Base-by-base conservation (phyloP, 805 yeast genomes). In the Starmerella stigmatis region DNA sequence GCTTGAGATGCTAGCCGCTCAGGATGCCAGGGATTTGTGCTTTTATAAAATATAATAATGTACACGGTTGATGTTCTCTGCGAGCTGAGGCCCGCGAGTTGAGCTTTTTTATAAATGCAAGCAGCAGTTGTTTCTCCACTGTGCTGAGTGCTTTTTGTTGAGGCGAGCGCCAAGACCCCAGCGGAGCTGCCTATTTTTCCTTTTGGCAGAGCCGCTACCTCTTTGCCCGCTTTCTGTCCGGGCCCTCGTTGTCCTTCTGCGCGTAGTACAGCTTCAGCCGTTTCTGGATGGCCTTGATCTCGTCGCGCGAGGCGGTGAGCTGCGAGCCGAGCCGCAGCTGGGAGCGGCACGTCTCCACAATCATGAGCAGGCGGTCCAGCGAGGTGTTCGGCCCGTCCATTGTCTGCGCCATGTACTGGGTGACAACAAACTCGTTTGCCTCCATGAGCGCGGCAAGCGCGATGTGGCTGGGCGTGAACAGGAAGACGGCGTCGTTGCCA, bases 391-490 rank as follows among this genome's bases (percentile, higher is more conserved):
- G 59, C 8, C 54, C 60, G 38, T 52, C 58, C 37, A 70, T 67
- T 52, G 79, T 79, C 60, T 82, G 84, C 53, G 72, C 69, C 51
- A 89, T 63, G 63, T 88, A 88, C 50, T 76, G 70, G 44, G 75
- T 75, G 2, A 82, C 74, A 30, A 83, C 64, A 20, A 72, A 74
- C 50, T 72, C 76, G 62, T 86, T 83, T 12, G 72, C 75, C 44
- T 73, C 70, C 64, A 81, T 75, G 58, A 88, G 69, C 13, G 92
- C 85, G 0, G 96, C 92, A 43, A 92, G 67, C 1, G 97, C 96
- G 25, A 92, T 84, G 58, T 92, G 98, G 1, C 97, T 95, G 0
- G 99, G 99, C 0, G 97, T 79, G 64, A 66, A 89, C 28, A 77
- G 66, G 55, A 85, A 89, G 8, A 73, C 67, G 3, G 75, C 88